Evolutionary conservation across 352 stramenopile species (phyloP).

Genomic region (Globisporangium carolinianum): DNA sequence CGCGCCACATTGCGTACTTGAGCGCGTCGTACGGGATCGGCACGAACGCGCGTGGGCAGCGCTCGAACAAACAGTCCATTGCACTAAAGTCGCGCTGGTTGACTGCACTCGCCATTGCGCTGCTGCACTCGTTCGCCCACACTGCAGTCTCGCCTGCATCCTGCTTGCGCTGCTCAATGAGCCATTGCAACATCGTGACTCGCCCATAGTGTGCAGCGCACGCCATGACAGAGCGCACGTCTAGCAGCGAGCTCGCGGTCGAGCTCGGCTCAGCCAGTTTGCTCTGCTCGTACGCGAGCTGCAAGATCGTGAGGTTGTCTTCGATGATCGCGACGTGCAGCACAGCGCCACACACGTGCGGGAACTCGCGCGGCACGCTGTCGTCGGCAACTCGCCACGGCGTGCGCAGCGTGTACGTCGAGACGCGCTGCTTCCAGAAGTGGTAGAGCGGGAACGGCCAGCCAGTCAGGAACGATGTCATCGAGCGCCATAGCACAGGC

Average conservation of each 20-base stretch:
- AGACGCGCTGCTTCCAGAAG: background rate
- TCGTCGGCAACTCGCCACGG: background rate
- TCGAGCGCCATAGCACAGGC: background rate
- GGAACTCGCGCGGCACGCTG: background rate
- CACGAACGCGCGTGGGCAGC: background rate
- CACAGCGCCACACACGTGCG: background rate
- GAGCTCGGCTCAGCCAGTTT: background rate
- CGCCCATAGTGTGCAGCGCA: conserved; percentile 1
- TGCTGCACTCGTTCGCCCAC: background rate
- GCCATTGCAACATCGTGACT: background rate
- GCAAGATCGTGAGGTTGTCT: background rate
- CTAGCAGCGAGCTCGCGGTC: background rate
- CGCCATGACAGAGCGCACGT: background rate
- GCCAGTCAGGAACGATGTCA: background rate
- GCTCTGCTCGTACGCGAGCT: background rate
- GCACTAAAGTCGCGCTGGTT: background rate
- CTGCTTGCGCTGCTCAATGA: background rate
- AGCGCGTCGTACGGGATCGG: background rate
- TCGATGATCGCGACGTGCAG: conserved; percentile 1
- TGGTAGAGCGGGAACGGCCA: conserved; percentile 2
- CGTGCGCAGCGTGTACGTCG: background rate
- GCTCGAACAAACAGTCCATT: background rate
- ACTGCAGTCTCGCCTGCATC: background rate
- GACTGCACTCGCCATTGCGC: background rate
- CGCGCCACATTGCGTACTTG: background rate